Evolutionary conservation across 75 land plant genomes (phyloP).

Genomic region (Pinus albicaulis): DNA sequence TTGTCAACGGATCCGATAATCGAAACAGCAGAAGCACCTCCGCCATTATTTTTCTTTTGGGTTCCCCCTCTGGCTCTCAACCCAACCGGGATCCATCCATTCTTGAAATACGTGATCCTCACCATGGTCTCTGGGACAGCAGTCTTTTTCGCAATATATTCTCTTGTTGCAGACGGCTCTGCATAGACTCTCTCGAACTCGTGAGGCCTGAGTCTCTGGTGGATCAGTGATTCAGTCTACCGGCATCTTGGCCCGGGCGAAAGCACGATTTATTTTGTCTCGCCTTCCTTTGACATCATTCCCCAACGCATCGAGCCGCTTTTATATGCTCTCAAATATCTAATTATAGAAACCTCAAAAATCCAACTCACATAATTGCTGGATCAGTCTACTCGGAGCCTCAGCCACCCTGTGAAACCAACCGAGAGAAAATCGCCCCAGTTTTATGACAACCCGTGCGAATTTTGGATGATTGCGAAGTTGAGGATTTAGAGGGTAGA

Average conservation of each 20-base stretch:
- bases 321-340: too few species aligned
- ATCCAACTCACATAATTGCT: too few species aligned
- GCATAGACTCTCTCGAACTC: conserved; percentile 3
- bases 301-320: neutral
- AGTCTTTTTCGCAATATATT: conserved; percentile 4
- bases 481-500: too few species aligned
- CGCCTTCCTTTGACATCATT: neutral
- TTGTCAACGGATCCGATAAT: neutral
- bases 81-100: conserved; percentile 6
- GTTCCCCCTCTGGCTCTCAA: neutral
- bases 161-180: conserved; percentile 5
- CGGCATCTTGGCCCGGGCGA: neutral
- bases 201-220: neutral
- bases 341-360: neutral
- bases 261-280: neutral
- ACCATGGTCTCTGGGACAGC: conserved; percentile 5
- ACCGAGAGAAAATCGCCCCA: too few species aligned
- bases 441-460: too few species aligned
- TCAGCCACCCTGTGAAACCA: too few species aligned
- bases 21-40: neutral
- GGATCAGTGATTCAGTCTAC: neutral
- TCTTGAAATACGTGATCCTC: neutral
- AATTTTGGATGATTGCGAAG: too few species aligned
- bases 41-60: too few species aligned
- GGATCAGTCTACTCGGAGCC: too few species aligned